Evolutionary conservation across 176 grass and related monocot genomes (phyloP), one percentile per base, ranked within the genome.

Genomic region (Eleusine indica): DNA sequence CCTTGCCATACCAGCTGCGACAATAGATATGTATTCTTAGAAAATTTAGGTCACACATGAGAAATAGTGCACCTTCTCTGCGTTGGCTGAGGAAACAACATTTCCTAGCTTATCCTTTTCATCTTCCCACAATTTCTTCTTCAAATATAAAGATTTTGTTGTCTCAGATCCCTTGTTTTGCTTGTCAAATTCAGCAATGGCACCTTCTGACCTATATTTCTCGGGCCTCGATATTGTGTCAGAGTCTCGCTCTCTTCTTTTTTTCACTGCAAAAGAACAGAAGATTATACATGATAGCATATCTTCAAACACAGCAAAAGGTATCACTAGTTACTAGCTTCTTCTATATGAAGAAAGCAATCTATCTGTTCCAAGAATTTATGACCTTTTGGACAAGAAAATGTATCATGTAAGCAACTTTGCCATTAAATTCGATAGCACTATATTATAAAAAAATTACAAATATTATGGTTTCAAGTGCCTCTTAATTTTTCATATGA

Each of bases 101-200:
- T 88, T 89, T 77, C 82, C 87, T 78, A 88, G 73, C 74, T 92
- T 88, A 74, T 87, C 91, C 41, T 80, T 84, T 65, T 87, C 93
- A 57, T 92, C 90, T 81, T 78, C 85, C 82, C 83, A 76, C 40
- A 87, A 67, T 82, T 70, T 86, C 74, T 79, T 92, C 73, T 90
- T 92, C 76, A 90, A 83, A 76, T 88, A 84, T 52, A 95, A 53
- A 60, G 85, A 83, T 88, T 90, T 92, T 83, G 83, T 76, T 71
- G 79, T 71, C 39, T 92, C 93, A 32, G 58, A 75, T 58, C 85
- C 87, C 79, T 94, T 91, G 56, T 30, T 91, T 82, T 61, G 74
- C 76, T 84, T 85, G 62, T 87, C 87, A 73, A 85, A 88, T 43
- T 86, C 79, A 66, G 51, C 73, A 79, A 15, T 37, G 62, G 64